Evolutionary conservation across 148 eudicot species (phyloP).

Genomic region (Vaccinium vitisidaea): DNA sequence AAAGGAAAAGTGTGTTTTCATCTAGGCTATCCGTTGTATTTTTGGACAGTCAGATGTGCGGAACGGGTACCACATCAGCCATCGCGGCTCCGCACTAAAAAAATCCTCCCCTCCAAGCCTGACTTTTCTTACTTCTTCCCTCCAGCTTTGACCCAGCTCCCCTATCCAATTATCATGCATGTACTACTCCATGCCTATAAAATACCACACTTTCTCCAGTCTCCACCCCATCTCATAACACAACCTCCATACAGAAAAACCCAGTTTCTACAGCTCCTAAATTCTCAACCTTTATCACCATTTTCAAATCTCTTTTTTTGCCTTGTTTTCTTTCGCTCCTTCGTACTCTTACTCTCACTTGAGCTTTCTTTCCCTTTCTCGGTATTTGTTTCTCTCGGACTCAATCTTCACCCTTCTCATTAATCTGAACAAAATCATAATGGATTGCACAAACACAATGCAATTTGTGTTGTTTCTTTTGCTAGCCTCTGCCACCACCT

Average conservation of each 20-base stretch:
- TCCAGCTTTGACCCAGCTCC: neutral
- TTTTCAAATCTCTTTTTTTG: neutral
- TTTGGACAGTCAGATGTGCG: too few relatives aligned
- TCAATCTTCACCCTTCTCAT: neutral
- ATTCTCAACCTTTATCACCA: neutral
- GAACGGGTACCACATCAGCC: too few relatives aligned
- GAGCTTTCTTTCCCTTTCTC: too few relatives aligned
- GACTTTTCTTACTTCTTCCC: conserved; percentile 1
- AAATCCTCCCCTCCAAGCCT: neutral
- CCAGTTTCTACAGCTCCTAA: neutral
- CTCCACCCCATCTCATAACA: neutral
- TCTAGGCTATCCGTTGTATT: too few relatives aligned
- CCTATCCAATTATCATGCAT: neutral
- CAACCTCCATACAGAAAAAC: neutral
- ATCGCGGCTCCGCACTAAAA: too few relatives aligned
- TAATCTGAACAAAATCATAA: neutral
- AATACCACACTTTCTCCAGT: neutral
- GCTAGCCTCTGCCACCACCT: conserved; percentile 9
- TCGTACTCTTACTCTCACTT: too few relatives aligned
- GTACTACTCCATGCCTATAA: neutral
- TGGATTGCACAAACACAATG: neutral
- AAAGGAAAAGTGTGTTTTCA: too few relatives aligned
- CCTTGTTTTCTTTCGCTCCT: too few relatives aligned
- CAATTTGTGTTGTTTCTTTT: conserved; percentile 11
- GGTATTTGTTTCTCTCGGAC: neutral